Conservation (phyloP, 78 protist genomes). For the Planoprotostelium fungivorum region DNA sequence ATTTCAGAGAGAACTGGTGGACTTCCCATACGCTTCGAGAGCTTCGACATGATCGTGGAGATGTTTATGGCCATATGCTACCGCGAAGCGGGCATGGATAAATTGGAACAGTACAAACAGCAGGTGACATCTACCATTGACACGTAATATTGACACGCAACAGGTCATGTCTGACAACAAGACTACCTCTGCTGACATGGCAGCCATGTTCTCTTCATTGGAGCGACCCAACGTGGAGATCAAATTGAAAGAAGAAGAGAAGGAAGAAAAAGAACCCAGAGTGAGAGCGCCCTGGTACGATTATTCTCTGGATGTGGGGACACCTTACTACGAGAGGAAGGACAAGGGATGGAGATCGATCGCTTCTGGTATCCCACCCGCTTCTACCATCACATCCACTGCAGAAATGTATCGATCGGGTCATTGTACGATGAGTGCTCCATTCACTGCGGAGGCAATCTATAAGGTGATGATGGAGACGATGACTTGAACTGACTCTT, state of each 20-base stretch:
- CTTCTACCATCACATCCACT: neutral
- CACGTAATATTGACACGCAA: neutral
- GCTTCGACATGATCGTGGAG: slow-evolving; percentile 38
- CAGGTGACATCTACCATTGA: slow-evolving; percentile 6
- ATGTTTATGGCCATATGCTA: slow-evolving; percentile 59
- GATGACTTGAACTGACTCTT: neutral
- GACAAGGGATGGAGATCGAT: neutral
- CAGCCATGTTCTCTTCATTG: neutral
- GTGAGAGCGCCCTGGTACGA: neutral
- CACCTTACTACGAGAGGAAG: no score
- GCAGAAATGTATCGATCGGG: neutral
- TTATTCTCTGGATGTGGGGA: neutral
- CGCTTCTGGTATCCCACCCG: neutral
- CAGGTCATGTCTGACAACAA: neutral
- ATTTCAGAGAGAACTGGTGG: slow-evolving; percentile 37
- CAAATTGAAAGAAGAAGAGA: neutral
- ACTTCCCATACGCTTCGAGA: slow-evolving; percentile 24
- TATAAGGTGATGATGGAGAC: no score
- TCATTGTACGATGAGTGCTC: neutral
- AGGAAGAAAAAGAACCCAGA: neutral
- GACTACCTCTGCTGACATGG: neutral
- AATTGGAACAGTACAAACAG: slow-evolving; percentile 1
- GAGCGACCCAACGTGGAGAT: slow-evolving; percentile 14
- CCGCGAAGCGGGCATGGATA: slow-evolving; percentile 45
- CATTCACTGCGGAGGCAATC: no score